Evolutionary conservation across 164 flowering plant genomes (phyloP).

Genomic region (Echeveria elegans): DNA sequence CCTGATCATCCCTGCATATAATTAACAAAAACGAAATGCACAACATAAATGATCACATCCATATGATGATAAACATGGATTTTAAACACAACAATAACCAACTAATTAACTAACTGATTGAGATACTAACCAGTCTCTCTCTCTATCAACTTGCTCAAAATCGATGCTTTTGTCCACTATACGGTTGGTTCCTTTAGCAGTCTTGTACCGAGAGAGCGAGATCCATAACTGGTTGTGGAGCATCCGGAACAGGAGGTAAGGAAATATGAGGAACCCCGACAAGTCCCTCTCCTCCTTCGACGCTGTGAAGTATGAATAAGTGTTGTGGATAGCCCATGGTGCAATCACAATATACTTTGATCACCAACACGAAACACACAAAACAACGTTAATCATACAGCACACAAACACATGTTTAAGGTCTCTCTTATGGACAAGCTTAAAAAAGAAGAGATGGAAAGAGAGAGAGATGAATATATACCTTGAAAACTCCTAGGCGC

Average conservation of each 20-base stretch:
- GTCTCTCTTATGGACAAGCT: neutral
- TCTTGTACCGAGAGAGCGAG: slow-evolving; percentile 23
- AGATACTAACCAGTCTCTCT: slow-evolving; percentile 9
- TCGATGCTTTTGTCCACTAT: slow-evolving; percentile 12
- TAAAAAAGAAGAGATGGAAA: neutral
- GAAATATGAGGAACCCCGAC: slow-evolving; percentile 24
- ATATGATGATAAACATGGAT: no score
- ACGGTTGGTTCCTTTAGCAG: slow-evolving; percentile 10
- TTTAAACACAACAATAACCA: neutral
- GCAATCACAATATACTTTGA: slow-evolving; percentile 44
- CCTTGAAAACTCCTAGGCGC: neutral
- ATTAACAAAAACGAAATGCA: neutral
- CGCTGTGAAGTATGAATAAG: slow-evolving; percentile 20
- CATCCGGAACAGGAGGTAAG: slow-evolving; percentile 28
- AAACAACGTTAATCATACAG: neutral
- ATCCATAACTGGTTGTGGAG: slow-evolving; percentile 49
- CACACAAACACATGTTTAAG: neutral
- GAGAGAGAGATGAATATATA: neutral
- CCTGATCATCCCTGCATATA: slow-evolving; percentile 6
- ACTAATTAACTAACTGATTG: neutral
- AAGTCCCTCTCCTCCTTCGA: slow-evolving; percentile 24
- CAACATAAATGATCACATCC: neutral
- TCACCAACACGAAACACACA: neutral
- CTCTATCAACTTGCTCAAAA: slow-evolving; percentile 16
- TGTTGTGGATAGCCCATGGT: slow-evolving; percentile 28